Evolutionary conservation across 208 protist genomes (phyloP), one percentile per base, ranked within the genome.

Genomic region (Jaenimonas drosophilae): DNA sequence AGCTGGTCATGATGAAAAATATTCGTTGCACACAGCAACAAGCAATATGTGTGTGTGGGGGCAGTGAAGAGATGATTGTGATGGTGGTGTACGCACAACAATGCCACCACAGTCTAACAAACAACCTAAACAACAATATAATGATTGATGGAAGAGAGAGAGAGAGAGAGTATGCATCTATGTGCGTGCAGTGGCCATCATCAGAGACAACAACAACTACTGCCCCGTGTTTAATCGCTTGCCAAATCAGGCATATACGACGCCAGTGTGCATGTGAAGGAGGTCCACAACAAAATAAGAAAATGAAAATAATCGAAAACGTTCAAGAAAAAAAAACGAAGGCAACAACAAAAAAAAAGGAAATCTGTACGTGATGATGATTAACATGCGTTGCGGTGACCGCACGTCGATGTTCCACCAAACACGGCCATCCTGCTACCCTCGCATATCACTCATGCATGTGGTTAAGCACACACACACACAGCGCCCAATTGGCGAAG

Each of bases 251-350:
- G n/a, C n/a, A n/a, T n/a, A n/a, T n/a, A n/a, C n/a, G n/a, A n/a
- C 31, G 11, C 31, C 31, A 34, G 14, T 16, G 31, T 34, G 31
- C 31, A 14, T 34, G 9, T 34, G 11, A 34, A 14, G 9, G 14
- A 34, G 31, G 31, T n/a, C 11, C 31, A 34, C 31, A 14, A 34
- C 14, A 9, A 9, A 14, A 34, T 34, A 34, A 16, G 32, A 47
- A 57, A 42, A 57, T 30, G 23, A 46, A 25, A 53, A 43, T 0
- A 40, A 42, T 26, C n/a, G n/a, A n/a, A n/a, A n/a, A n/a, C n/a
- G n/a, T n/a, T n/a, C n/a, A n/a, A 43, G 24, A 6, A 29, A 2
- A 30, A n/a, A 43, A n/a, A 33, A 39, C 20, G 11, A 38, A 14
- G 14, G 12, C 3, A 51, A 51, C 4, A 39, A 42, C 26, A 61